phyloP scores from a whole-genome alignment of 441 rosid genomes.

The Jatropha podagrica region DNA sequence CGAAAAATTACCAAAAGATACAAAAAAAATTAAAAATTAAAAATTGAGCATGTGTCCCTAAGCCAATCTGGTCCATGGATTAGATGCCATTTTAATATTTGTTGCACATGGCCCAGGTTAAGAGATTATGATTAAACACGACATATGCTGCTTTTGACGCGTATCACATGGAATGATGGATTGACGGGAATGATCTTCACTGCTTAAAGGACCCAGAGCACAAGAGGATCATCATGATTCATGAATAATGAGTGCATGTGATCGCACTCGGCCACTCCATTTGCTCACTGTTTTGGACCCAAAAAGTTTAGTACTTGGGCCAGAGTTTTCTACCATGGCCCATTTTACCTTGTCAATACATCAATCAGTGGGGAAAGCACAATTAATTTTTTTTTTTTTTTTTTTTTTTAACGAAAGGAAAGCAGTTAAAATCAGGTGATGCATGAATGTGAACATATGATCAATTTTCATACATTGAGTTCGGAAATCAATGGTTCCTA shows the following conservation, averaged over 20 bases:
- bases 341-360: not conserved
- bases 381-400: no score
- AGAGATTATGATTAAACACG: not conserved
- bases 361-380: not conserved
- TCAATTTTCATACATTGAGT: not conserved
- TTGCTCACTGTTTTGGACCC: not conserved
- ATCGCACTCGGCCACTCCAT: not conserved
- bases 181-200: not conserved
- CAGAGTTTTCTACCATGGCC: not conserved
- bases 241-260: conserved; percentile 18
- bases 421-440: no score
- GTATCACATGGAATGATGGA: conserved; percentile 2
- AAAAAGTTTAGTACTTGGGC: not conserved
- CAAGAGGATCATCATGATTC: conserved; percentile 7
- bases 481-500: not conserved
- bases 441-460: no score
- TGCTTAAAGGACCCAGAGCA: conserved; percentile 1
- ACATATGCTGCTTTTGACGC: not conserved
- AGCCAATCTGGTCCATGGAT: not conserved
- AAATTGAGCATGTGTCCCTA: not conserved
- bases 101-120: not conserved
- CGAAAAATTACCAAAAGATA: not conserved
- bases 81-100: not conserved
- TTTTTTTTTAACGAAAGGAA: no score
- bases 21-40: not conserved